Evolutionary conservation across 768 basidiomycete genomes (phyloP).

Genomic region (Kwoniella pini): DNA sequence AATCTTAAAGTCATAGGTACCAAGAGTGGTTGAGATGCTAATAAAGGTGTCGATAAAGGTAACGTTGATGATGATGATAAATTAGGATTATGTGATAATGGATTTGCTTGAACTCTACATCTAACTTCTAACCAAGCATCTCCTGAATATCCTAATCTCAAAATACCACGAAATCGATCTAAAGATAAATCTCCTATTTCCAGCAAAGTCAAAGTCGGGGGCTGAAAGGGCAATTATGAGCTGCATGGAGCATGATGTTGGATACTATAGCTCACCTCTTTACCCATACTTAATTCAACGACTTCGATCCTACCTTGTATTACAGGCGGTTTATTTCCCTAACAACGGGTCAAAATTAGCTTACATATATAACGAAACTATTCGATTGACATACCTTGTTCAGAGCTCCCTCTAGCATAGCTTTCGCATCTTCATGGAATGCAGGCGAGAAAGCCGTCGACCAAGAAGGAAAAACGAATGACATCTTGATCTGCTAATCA

Average conservation of each 20-base stretch:
- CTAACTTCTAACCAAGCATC: constrained; percentile 65
- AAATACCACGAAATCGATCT: constrained; percentile 96
- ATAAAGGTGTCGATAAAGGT: constrained; percentile 60
- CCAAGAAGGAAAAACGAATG: constrained; percentile 69
- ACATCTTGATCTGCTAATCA: constrained; percentile 44
- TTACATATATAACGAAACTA: neutral
- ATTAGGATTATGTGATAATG: constrained; percentile 57
- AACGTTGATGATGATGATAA: constrained; percentile 47
- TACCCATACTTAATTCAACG: constrained; percentile 98
- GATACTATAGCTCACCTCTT: constrained; percentile 63
- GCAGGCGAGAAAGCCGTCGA: constrained; percentile 94
- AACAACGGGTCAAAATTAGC: constrained; percentile 12
- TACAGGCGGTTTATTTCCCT: constrained; percentile 95
- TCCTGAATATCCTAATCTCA: constrained; percentile 89
- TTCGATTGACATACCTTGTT: constrained; percentile 41
- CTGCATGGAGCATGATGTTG: neutral
- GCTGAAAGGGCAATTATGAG: constrained; percentile 60
- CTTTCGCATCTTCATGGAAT: constrained; percentile 92
- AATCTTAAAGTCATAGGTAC: constrained; percentile 98
- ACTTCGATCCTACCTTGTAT: constrained; percentile 98
- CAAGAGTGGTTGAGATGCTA: constrained; percentile 89
- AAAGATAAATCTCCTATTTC: constrained; percentile 95
- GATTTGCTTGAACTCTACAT: constrained; percentile 68
- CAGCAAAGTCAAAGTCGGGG: constrained; percentile 93
- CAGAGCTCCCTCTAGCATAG: constrained; percentile 78